These are phyloP conservation scores for Cymbidium sinense DNA, from an alignment of 106 monocot species.

Conservation along the genomic window DNA sequence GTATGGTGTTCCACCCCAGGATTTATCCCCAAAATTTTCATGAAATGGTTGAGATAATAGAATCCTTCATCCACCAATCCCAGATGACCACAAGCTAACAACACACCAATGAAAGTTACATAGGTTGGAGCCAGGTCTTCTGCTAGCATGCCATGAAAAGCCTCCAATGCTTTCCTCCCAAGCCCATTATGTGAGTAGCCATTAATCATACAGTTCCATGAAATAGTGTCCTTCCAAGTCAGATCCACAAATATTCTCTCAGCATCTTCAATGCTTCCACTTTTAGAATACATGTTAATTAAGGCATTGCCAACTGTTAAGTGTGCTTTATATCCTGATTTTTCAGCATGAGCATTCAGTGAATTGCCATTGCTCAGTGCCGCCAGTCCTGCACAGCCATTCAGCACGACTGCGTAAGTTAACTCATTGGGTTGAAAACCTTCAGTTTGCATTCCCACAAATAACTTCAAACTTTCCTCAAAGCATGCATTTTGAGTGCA, in stretches of 20 bases:
- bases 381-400: conserved; percentile 47
- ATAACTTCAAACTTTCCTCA: conserved; percentile 56
- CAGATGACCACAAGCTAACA: conserved; percentile 53
- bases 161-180: conserved; percentile 42
- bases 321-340: conserved; percentile 30
- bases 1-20: conserved; percentile 71
- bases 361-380: conserved; percentile 47
- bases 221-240: conserved; percentile 35
- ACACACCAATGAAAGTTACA: conserved; percentile 58
- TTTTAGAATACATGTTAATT: conserved; percentile 67
- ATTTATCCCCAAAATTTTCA: conserved; percentile 31
- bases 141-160: conserved; percentile 38
- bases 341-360: conserved; percentile 35
- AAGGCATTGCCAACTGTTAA: conserved; percentile 44
- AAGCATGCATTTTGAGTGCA: conserved; percentile 50
- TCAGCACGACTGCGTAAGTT: conserved; percentile 43
- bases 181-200: conserved; percentile 50
- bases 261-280: conserved; percentile 46
- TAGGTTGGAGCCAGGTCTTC: conserved; percentile 34
- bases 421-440: conserved; percentile 42
- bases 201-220: conserved; percentile 74
- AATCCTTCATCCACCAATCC: conserved; percentile 48
- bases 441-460: conserved; percentile 32
- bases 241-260: conserved; percentile 30
- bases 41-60: conserved; percentile 40